Conservation (phyloP, 1,139 yeast genomes). For the Taphrina populina region DNA sequence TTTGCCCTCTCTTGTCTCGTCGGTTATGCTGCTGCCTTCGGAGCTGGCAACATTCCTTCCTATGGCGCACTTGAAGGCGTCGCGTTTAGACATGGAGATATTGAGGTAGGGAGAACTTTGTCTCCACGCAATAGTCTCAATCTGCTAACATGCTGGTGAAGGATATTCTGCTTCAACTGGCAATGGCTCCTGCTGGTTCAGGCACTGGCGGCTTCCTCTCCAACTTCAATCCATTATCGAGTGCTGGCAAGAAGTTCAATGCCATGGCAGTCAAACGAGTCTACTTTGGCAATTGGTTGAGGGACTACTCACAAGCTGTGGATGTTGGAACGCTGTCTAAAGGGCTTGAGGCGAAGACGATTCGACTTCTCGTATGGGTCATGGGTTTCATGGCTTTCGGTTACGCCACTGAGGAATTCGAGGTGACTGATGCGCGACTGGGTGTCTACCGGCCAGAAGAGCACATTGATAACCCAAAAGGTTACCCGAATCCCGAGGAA, state of each 20-base stretch:
- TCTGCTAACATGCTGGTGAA: not conserved
- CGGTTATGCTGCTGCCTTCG: slow-evolving; percentile 40
- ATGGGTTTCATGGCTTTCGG: slow-evolving; percentile 42
- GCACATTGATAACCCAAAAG: slow-evolving; percentile 42
- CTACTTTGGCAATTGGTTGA: slow-evolving; percentile 43
- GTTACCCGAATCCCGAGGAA: slow-evolving; percentile 27
- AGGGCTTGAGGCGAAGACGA: slow-evolving; percentile 40
- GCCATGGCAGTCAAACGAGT: slow-evolving; percentile 40
- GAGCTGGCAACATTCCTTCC: slow-evolving; percentile 43
- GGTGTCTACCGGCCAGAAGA: slow-evolving; percentile 43
- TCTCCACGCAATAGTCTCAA: too few species aligned
- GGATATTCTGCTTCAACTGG: slow-evolving; percentile 39
- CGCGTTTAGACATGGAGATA: slow-evolving; percentile 42
- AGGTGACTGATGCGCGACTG: slow-evolving; percentile 41
- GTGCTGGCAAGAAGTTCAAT: slow-evolving; percentile 38
- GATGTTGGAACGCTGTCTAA: slow-evolving; percentile 41
- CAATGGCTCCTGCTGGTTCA: slow-evolving; percentile 37
- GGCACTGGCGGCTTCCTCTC: slow-evolving; percentile 38
- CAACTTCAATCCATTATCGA: slow-evolving; percentile 38
- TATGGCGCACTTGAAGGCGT: slow-evolving; percentile 40
- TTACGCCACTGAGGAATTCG: slow-evolving; percentile 42
- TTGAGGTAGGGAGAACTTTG: slow-evolving; percentile 39
- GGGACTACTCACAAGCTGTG: slow-evolving; percentile 43
- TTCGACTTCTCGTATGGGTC: slow-evolving; percentile 41
- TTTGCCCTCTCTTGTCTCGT: too few species aligned